Percentiles rank a stretch among this genome's conserved stretches.
phyloP scores from a whole-genome alignment of 2,329 filamentous ascomycete genomes.

The Canariomyces notabilis region DNA sequence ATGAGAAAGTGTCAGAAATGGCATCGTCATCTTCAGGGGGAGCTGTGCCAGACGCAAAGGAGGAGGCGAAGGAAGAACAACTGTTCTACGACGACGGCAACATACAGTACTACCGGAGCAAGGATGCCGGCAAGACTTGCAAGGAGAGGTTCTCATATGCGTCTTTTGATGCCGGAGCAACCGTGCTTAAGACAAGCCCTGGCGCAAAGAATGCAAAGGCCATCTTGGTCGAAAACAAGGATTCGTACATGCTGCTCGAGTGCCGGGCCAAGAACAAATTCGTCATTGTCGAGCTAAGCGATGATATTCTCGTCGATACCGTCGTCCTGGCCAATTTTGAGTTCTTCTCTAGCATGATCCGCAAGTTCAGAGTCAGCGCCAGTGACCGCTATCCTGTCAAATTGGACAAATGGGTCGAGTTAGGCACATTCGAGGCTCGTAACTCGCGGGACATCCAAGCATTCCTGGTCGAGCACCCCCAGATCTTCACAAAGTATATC shows the following conservation, averaged over 20 bases:
- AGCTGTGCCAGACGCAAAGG: constrained; percentile 21
- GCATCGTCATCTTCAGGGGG: constrained; percentile 30
- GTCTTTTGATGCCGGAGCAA: constrained; percentile 94
- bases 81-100: constrained; percentile 44
- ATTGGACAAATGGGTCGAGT: constrained; percentile 80
- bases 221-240: constrained; percentile 92
- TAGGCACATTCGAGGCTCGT: constrained; percentile 84
- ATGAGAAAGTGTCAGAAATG: constrained; percentile 42
- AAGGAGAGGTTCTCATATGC: constrained; percentile 98
- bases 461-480: constrained; percentile 87
- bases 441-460: constrained; percentile 93
- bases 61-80: constrained; percentile 37
- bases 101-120: constrained; percentile 62
- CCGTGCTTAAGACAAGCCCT: constrained; percentile 81
- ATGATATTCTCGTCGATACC: constrained; percentile 82
- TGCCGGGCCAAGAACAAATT: constrained; percentile 87
- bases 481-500: constrained; percentile 93
- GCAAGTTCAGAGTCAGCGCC: constrained; percentile 84
- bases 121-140: constrained; percentile 94
- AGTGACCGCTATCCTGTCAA: constrained; percentile 95
- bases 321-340: constrained; percentile 98
- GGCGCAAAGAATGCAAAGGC: constrained; percentile 84
- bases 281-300: constrained; percentile 88
- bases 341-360: constrained; percentile 97
- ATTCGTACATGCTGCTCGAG: constrained; percentile 95